These are phyloP conservation scores for Hymenoscyphus repandus DNA, from an alignment of 2,329 filamentous ascomycete genomes.

Conservation along the genomic window DNA sequence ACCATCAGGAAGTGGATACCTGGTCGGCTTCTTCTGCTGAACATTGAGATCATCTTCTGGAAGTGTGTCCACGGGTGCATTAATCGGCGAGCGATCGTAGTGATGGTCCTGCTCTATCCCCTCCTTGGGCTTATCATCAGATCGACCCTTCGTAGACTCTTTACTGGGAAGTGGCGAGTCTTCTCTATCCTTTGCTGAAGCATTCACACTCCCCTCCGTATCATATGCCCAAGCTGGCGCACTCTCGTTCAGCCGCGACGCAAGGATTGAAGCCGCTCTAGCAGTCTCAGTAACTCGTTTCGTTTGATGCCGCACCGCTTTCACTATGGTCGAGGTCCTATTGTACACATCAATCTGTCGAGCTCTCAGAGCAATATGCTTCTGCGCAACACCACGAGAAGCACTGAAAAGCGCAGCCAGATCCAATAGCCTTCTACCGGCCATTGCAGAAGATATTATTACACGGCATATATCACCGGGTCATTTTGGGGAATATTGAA, in stretches of 20 bases:
- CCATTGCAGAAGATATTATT: conserved; percentile 35
- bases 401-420: conserved; percentile 65
- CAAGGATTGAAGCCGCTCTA: conserved; percentile 54
- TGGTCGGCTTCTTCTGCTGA: conserved; percentile 40
- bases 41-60: conserved; percentile 37
- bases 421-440: conserved; percentile 62
- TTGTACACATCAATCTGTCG: conserved; percentile 59
- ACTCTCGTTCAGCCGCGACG: conserved; percentile 50
- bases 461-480: conserved; percentile 8
- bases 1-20: conserved; percentile 43
- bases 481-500: conserved; percentile 13
- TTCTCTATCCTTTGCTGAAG: conserved; percentile 17
- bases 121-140: conserved; percentile 21
- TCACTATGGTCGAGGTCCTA: conserved; percentile 59
- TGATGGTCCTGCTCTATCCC: conserved; percentile 46
- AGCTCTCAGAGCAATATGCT: conserved; percentile 52
- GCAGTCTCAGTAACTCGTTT: conserved; percentile 56
- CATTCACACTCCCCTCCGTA: conserved; percentile 6
- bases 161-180: conserved; percentile 20
- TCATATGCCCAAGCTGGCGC: conserved; percentile 27
- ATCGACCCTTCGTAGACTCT: conserved; percentile 28
- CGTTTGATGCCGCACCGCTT: conserved; percentile 55
- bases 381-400: conserved; percentile 61
- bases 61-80: conserved; percentile 34
- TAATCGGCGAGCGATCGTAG: conserved; percentile 39